Evolutionary conservation across 2,329 filamentous ascomycete genomes (phyloP), one percentile per base, ranked within the genome.

Genomic region (Penicillium sp.): DNA sequence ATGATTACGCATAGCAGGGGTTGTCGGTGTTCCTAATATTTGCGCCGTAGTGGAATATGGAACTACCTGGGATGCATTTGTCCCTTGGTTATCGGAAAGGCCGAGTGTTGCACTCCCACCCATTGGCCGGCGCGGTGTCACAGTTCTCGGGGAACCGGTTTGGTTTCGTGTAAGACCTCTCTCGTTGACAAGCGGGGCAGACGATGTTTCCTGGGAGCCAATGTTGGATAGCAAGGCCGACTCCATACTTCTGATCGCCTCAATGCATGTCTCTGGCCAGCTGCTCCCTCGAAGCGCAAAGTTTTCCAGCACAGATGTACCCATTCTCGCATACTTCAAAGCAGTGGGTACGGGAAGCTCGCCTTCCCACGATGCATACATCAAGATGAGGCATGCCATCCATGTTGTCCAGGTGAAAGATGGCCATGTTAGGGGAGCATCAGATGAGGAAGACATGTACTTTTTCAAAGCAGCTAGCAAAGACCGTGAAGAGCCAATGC

Each of bases 371-470:
- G 79, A 80, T 4, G 81, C 81, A 51, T 81, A 80, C 3, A 82
- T 76, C 4, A 83, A 64, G 21, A 83, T 78, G 39, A 83, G 80
- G 1, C 78, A 79, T 55, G 80, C 81, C 61, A 83, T 83, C 81
- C 81, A 83, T 0, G 80, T 72, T 1, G 77, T 77, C 81, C 81
- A 83, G 0, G 81, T 83, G 39, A 81, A 81, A 0, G 80, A 81
- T 3, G 80, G 80, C 79, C 81, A 83, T 0, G 80, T 66, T 25
- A 83, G 66, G 0, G 78, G 75, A 7, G 29, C 59, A 54, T 55
- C 39, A 19, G 33, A 59, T 7, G 33, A 37, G 45, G 45, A 56
- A 37, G 59, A 67, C 59, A 59, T 64, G 50, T 66, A 67, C 51
- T 57, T 76, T 31, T 58, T 76, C 27, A 81, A 64, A 0, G 73